Evolutionary conservation across 1,284 basidiomycete genomes (phyloP).

Genomic region (Cryptococcus sp.): DNA sequence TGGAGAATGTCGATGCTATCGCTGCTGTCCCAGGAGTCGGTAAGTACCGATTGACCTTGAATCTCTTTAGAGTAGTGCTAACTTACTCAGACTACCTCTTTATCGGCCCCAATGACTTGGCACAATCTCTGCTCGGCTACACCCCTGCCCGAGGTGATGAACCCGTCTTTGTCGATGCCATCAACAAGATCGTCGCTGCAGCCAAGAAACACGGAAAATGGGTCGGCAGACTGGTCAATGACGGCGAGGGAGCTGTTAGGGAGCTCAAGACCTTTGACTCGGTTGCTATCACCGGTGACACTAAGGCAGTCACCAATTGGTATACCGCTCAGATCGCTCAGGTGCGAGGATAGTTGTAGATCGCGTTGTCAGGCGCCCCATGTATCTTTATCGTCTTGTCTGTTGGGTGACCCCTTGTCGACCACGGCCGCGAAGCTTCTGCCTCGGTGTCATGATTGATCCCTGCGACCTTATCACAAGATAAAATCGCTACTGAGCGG

Average conservation of each 20-base stretch:
- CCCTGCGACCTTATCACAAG: no score
- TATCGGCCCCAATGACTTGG: conserved; percentile 41
- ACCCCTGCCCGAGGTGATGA: conserved; percentile 31
- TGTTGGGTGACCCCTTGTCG: no score
- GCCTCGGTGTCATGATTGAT: no score
- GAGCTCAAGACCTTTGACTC: conserved; percentile 15
- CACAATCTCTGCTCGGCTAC: conserved; percentile 33
- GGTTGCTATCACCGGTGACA: conserved; percentile 27
- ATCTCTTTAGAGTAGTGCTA: background rate
- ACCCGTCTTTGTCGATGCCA: conserved; percentile 26
- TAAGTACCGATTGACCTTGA: conserved; percentile 3
- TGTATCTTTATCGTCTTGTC: background rate
- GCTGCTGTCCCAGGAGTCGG: conserved; percentile 25
- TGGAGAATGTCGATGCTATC: conserved; percentile 33
- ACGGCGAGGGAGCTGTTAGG: conserved; percentile 18
- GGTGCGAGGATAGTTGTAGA: conserved; percentile 5
- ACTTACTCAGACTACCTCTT: conserved; percentile 26
- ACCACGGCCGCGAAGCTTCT: no score
- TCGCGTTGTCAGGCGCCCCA: no score
- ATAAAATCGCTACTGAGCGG: no score
- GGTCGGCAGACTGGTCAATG: conserved; percentile 25
- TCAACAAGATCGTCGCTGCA: conserved; percentile 28
- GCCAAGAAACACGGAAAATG: conserved; percentile 30
- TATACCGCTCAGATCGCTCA: conserved; percentile 18
- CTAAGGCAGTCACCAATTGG: conserved; percentile 31